Evolutionary conservation across 2,329 filamentous ascomycete species (phyloP).

Genomic region (Penicillium sp.): DNA sequence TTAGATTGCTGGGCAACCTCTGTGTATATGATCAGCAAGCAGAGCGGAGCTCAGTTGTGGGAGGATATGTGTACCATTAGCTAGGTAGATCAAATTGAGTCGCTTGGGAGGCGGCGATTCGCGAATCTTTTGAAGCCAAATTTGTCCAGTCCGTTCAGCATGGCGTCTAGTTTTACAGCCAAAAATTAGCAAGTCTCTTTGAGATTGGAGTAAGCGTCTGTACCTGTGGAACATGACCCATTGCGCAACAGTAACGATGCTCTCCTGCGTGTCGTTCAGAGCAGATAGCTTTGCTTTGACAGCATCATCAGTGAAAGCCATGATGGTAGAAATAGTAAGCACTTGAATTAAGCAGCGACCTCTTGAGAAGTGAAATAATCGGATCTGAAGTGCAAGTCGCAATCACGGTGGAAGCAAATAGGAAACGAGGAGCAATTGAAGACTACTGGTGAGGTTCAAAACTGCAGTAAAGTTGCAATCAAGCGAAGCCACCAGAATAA

Average conservation of each 20-base stretch:
- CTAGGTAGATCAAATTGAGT: constrained; percentile 88
- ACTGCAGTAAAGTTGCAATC: not conserved
- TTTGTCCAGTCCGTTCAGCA: constrained; percentile 83
- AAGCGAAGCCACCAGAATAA: not conserved
- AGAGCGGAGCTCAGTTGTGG: not conserved
- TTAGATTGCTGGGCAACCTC: constrained; percentile 97
- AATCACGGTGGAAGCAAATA: not conserved
- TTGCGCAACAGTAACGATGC: constrained; percentile 92
- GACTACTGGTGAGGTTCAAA: not conserved
- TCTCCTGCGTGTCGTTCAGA: constrained; percentile 95
- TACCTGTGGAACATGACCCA: constrained; percentile 99
- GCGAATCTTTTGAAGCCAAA: constrained; percentile 87
- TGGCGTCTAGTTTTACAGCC: constrained; percentile 63
- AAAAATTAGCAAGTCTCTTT: constrained; percentile 14
- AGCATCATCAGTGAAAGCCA: constrained; percentile 95
- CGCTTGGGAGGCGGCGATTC: constrained; percentile 83
- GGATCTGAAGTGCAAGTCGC: not conserved
- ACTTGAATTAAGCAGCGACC: not conserved
- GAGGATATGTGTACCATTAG: constrained; percentile 67
- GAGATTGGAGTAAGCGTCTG: constrained; percentile 17
- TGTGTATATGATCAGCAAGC: constrained; percentile 39
- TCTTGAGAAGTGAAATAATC: not conserved
- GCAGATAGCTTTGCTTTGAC: constrained; percentile 92
- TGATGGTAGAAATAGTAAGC: constrained; percentile 39
- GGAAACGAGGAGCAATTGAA: not conserved